These are phyloP conservation scores for Corchorus capsularis DNA, from an alignment of 345 rosid genomes.

Conservation along the genomic window DNA sequence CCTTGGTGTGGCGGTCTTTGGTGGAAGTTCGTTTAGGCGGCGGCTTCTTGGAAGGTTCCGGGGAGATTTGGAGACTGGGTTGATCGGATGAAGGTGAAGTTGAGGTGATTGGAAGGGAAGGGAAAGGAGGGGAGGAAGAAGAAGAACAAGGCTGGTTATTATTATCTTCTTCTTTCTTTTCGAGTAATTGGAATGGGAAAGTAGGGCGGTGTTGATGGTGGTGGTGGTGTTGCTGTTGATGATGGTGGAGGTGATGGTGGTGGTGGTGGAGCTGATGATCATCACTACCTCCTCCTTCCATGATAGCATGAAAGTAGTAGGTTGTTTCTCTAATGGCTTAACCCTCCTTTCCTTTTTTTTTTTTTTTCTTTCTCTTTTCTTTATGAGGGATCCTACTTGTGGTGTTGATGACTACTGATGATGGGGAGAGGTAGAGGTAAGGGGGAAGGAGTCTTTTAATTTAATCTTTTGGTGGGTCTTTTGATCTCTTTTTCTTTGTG, in stretches of 20 bases:
- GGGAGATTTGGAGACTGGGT: conserved; percentile 39
- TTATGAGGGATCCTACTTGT: conserved; percentile 13
- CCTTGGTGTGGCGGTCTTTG: conserved; percentile 95
- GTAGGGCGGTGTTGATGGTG: conserved; percentile 47
- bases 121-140: conserved; percentile 73
- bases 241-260: conserved; percentile 41
- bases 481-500: conserved; percentile 3
- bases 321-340: conserved; percentile 33
- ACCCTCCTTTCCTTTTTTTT: not conserved
- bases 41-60: conserved; percentile 56
- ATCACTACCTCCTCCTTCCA: conserved; percentile 66
- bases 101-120: conserved; percentile 44
- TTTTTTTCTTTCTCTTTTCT: conserved; percentile 8
- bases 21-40: conserved; percentile 85
- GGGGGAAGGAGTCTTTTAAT: conserved; percentile 1
- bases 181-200: conserved; percentile 89
- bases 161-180: conserved; percentile 69
- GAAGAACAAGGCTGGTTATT: conserved; percentile 51
- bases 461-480: conserved; percentile 49
- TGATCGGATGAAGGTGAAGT: conserved; percentile 50
- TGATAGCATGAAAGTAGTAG: conserved; percentile 48
- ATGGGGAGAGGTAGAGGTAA: not conserved
- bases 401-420: conserved; percentile 7
- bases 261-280: conserved; percentile 51
- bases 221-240: conserved; percentile 39